Conservation (phyloP, 352 stramenopile species). For the Globisporangium yorkense region DNA sequence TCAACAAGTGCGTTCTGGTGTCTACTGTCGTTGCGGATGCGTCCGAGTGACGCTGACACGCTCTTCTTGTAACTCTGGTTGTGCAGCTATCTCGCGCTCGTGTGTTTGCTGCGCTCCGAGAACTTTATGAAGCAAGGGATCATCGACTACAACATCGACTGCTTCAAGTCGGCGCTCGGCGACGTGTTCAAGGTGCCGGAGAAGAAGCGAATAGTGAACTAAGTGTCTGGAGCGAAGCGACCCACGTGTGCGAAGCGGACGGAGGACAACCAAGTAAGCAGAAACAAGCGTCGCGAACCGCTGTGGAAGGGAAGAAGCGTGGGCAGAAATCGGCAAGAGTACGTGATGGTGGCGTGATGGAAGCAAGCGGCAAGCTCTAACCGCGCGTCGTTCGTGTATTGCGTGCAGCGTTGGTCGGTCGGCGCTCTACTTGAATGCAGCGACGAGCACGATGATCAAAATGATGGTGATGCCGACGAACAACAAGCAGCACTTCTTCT, state of each 20-base stretch:
- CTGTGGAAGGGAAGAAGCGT: too few species aligned
- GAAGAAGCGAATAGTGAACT: conserved; percentile 38
- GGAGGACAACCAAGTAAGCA: background rate
- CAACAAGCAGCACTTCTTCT: conserved; percentile 94
- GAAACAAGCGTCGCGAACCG: too few species aligned
- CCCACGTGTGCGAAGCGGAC: background rate
- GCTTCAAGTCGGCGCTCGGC: conserved; percentile 93
- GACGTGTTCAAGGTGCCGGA: conserved; percentile 81
- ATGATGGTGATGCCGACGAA: conserved; percentile 74
- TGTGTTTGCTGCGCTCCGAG: conserved; percentile 94
- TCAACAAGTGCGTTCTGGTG: conserved; percentile 75
- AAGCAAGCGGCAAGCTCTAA: background rate
- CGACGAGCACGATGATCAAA: conserved; percentile 72
- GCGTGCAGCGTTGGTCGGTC: conserved; percentile 4
- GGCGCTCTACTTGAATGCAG: conserved; percentile 46
- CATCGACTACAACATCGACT: conserved; percentile 99
- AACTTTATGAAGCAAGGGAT: conserved; percentile 98
- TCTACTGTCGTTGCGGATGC: background rate
- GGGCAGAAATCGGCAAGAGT: too few species aligned
- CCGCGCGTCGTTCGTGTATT: background rate
- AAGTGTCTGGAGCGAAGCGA: background rate
- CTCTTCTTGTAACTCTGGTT: conserved; percentile 6
- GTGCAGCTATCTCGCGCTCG: conserved; percentile 92
- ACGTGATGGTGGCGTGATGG: background rate
- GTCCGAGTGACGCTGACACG: background rate